A percentile compares a stretch with the other conserved stretches of the same genome.
phyloP scores from a whole-genome alignment of 2,329 filamentous ascomycete genomes.

The Aureobasidium sp. region DNA sequence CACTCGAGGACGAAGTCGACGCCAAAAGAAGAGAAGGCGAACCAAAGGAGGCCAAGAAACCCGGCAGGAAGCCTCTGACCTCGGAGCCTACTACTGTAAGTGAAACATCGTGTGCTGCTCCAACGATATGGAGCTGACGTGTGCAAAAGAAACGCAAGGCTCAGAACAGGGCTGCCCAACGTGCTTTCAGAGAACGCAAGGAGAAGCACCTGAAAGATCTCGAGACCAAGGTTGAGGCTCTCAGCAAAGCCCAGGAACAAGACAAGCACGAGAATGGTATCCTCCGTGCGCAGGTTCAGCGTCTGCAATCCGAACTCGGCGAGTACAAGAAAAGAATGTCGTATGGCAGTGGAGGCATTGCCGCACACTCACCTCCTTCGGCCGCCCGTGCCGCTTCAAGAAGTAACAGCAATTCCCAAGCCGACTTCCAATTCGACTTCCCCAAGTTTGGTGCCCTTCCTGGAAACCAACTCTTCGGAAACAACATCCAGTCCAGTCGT shows the following conservation, averaged over 20 bases:
- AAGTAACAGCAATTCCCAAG: conserved; percentile 48
- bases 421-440: conserved; percentile 85
- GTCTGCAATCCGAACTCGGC: conserved; percentile 73
- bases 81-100: conserved; percentile 93
- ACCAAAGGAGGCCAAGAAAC: conserved; percentile 88
- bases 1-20: conserved; percentile 56
- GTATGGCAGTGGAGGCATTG: conserved; percentile 42
- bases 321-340: conserved; percentile 87
- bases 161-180: conserved; percentile 86
- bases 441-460: conserved; percentile 80
- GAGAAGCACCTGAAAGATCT: conserved; percentile 84
- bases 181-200: conserved; percentile 90
- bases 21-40: conserved; percentile 75
- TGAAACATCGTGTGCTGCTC: conserved; percentile 23
- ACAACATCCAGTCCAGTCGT: conserved; percentile 15
- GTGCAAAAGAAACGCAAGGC: conserved; percentile 77
- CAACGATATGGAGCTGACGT: not conserved
- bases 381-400: conserved; percentile 19
- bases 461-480: conserved; percentile 43
- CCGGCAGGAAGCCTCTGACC: conserved; percentile 88
- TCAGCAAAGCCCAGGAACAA: conserved; percentile 75
- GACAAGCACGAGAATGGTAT: conserved; percentile 79
- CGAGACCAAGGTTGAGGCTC: conserved; percentile 60
- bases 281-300: conserved; percentile 80
- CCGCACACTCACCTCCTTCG: conserved; percentile 40